Percentiles rank a stretch among this genome's conserved stretches.
These are phyloP conservation scores for Vigna hirtella DNA, from an alignment of 306 rosid genomes.

Conservation along the genomic window DNA sequence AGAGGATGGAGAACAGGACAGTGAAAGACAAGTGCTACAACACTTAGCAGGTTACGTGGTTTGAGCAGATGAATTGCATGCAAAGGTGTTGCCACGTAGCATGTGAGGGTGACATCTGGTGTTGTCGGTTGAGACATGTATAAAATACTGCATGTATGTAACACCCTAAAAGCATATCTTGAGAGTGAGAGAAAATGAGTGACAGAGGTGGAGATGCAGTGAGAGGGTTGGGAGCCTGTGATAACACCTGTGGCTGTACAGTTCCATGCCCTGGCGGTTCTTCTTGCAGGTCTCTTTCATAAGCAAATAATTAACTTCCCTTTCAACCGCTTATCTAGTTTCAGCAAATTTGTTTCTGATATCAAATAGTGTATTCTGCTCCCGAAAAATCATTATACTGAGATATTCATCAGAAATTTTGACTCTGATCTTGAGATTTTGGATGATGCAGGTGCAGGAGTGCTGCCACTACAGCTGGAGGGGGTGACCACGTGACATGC, in stretches of 20 bases:
- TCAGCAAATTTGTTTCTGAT: no score
- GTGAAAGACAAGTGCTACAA: not conserved
- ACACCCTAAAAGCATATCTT: not conserved
- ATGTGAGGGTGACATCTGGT: slow-evolving; percentile 8
- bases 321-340: no score
- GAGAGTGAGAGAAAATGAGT: slow-evolving; percentile 34
- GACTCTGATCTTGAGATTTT: no score
- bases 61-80: slow-evolving; percentile 3
- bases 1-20: no score
- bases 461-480: slow-evolving; percentile 5
- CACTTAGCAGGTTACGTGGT: not conserved
- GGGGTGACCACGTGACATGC: slow-evolving; percentile 55
- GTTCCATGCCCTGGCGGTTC: slow-evolving; percentile 53
- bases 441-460: slow-evolving; percentile 32
- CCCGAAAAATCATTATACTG: no score
- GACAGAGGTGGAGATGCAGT: slow-evolving; percentile 31
- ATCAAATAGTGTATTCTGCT: no score
- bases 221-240: slow-evolving; percentile 28
- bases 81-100: slow-evolving; percentile 30
- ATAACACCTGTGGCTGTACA: slow-evolving; percentile 53
- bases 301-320: not conserved
- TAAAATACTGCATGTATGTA: not conserved
- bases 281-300: slow-evolving; percentile 51
- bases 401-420: no score
- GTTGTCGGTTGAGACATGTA: not conserved